Percentiles rank a stretch among this genome's conserved stretches.
Evolutionary conservation across 768 basidiomycete species (phyloP).

Genomic region (Pilatotrama ljubarskyi): DNA sequence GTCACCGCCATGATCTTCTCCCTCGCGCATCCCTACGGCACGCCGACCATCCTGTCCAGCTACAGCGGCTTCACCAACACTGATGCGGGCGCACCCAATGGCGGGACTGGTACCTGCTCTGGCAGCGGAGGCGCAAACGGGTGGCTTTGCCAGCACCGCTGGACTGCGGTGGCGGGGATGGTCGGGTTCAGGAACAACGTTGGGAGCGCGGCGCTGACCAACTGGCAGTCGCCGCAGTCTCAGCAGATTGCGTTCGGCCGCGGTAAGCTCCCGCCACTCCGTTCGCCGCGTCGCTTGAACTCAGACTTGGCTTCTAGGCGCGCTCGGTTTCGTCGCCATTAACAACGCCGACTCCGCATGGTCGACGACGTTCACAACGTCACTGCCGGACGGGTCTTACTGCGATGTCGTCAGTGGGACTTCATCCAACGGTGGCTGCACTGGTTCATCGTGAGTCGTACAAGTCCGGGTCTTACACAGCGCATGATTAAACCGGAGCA

Average conservation of each 20-base stretch:
- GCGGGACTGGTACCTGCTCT: constrained; percentile 54
- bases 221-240: constrained; percentile 59
- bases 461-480: background rate
- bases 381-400: constrained; percentile 57
- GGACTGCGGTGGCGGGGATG: constrained; percentile 58
- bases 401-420: constrained; percentile 64
- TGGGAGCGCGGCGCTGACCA: constrained; percentile 47
- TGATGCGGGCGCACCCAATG: constrained; percentile 63
- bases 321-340: constrained; percentile 62
- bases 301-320: constrained; percentile 35
- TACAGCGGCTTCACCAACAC: constrained; percentile 47
- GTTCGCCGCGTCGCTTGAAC: background rate
- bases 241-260: constrained; percentile 69
- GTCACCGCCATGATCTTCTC: constrained; percentile 61
- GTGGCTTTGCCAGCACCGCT: constrained; percentile 70
- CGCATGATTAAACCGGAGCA: background rate
- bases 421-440: constrained; percentile 43
- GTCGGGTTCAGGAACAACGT: constrained; percentile 61
- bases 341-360: constrained; percentile 62
- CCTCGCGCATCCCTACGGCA: constrained; percentile 67
- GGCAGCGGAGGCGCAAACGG: constrained; percentile 52
- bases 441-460: constrained; percentile 47
- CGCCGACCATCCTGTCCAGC: constrained; percentile 61
- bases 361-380: constrained; percentile 57
- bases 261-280: constrained; percentile 37